Evolutionary conservation across 176 grass and related monocot genomes (phyloP).

Genomic region (Ensete ventricosum): DNA sequence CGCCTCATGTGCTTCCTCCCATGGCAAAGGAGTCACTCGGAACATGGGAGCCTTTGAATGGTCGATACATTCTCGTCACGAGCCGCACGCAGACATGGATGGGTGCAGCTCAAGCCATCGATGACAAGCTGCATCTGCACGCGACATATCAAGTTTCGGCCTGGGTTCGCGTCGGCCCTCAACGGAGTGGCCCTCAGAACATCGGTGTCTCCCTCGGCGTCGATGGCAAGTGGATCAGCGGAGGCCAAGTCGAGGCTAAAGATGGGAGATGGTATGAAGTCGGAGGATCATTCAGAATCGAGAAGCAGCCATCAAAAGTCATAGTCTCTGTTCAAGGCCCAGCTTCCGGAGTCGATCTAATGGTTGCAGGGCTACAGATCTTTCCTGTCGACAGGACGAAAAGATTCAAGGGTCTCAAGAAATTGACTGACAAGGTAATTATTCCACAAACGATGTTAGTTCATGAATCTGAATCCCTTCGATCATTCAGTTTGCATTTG

Average conservation of each 20-base stretch:
- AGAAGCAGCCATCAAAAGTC: conserved; percentile 38
- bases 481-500: too few relatives aligned
- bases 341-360: conserved; percentile 51
- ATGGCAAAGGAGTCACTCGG: conserved; percentile 62
- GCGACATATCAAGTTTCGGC: conserved; percentile 81
- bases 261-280: conserved; percentile 88
- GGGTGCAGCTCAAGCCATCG: conserved; percentile 60
- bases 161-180: conserved; percentile 60
- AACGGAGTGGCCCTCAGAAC: conserved; percentile 33
- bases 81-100: conserved; percentile 77
- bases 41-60: conserved; percentile 40
- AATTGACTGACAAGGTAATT: conserved; percentile 49
- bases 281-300: conserved; percentile 62
- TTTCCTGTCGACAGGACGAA: conserved; percentile 61
- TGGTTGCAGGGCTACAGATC: conserved; percentile 76
- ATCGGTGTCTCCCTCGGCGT: conserved; percentile 42
- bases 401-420: conserved; percentile 43
- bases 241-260: conserved; percentile 51
- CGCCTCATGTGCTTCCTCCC: conserved; percentile 46
- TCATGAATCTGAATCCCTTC: too few relatives aligned
- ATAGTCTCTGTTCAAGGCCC: conserved; percentile 71
- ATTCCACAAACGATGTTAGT: not conserved
- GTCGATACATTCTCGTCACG: conserved; percentile 58
- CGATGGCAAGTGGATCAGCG: conserved; percentile 63
- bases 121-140: conserved; percentile 48